Percentiles rank a stretch among this genome's conserved stretches.
Evolutionary conservation across 805 yeast species (phyloP).

Genomic region (Candida sonorensis): DNA sequence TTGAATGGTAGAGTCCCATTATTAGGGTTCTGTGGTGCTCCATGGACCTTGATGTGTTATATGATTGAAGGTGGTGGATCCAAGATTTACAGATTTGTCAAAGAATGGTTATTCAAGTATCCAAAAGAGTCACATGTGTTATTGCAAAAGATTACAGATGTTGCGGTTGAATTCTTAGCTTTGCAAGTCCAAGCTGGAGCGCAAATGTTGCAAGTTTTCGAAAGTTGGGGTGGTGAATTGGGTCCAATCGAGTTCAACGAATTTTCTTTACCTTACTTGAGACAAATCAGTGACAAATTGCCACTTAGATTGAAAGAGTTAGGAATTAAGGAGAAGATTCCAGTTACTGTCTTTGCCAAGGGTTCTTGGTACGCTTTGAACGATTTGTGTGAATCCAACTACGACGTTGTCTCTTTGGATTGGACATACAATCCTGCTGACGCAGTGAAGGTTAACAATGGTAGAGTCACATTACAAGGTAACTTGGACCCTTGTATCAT

Average conservation of each 20-base stretch:
- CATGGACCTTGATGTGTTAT: conserved; percentile 94
- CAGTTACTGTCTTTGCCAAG: conserved; percentile 87
- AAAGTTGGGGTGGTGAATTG: conserved; percentile 96
- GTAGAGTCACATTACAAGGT: conserved; percentile 85
- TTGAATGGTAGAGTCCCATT: conserved; percentile 88
- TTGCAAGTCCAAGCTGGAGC: conserved; percentile 97
- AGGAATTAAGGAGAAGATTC: conserved; percentile 66
- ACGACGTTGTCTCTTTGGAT: conserved; percentile 85
- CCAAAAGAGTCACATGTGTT: conserved; percentile 66
- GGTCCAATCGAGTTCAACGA: conserved; percentile 85
- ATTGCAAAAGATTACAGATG: conserved; percentile 74
- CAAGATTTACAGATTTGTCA: conserved; percentile 81
- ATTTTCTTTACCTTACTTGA: conserved; percentile 83
- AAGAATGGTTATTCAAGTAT: conserved; percentile 83
- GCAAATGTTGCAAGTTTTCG: conserved; percentile 94
- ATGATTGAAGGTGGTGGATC: conserved; percentile 98
- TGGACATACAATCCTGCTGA: conserved; percentile 84
- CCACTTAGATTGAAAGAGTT: conserved; percentile 65
- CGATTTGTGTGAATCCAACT: conserved; percentile 72
- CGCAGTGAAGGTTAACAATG: conserved; percentile 68
- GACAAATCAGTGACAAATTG: conserved; percentile 62
- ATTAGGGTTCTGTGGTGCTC: conserved; percentile 95
- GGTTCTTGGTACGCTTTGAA: conserved; percentile 97
- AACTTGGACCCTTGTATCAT: conserved; percentile 93
- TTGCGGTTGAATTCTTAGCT: conserved; percentile 87